Evolutionary conservation across 225 moss, liverwort and hornwort genomes (phyloP).

Genomic region (Polytrichum formosum): DNA sequence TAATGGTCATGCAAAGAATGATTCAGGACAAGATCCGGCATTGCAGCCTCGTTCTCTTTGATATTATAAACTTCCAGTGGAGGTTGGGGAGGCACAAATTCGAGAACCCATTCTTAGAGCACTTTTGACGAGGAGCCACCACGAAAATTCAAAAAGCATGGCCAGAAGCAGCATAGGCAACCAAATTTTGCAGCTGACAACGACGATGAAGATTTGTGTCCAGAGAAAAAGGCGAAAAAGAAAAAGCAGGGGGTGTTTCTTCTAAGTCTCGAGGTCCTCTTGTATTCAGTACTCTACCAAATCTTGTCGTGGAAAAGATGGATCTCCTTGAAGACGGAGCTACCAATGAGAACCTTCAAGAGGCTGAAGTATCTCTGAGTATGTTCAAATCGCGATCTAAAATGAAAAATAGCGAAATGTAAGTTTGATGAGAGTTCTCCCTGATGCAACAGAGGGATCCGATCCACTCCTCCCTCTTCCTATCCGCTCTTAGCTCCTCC

Average conservation of each 20-base stretch:
- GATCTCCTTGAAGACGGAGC: conserved; percentile 44
- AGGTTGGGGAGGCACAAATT: conserved; percentile 23
- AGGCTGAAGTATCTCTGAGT: conserved; percentile 14
- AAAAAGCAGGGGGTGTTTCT: conserved; percentile 15
- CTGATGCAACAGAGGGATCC: no score
- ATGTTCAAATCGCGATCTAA: no score
- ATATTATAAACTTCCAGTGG: conserved; percentile 16
- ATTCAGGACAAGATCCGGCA: no score
- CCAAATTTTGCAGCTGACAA: conserved; percentile 51
- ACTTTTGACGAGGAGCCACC: conserved; percentile 22
- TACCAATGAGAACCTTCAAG: conserved; percentile 38
- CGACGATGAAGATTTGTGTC: conserved; percentile 78
- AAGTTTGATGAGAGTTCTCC: no score
- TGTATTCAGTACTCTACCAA: conserved; percentile 28
- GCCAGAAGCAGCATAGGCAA: conserved; percentile 39
- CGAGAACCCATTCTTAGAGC: conserved; percentile 22
- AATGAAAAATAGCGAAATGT: no score
- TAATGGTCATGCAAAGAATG: no score
- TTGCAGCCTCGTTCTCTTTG: no score
- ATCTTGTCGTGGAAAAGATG: conserved; percentile 42
- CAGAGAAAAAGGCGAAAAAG: conserved; percentile 30
- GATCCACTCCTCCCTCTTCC: no score
- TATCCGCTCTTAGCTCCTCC: no score
- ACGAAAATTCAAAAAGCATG: conserved; percentile 33
- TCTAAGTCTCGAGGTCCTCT: conserved; percentile 26